Conservation (phyloP, 2,329 filamentous ascomycete species). For the Bipolaris victoriae region DNA sequence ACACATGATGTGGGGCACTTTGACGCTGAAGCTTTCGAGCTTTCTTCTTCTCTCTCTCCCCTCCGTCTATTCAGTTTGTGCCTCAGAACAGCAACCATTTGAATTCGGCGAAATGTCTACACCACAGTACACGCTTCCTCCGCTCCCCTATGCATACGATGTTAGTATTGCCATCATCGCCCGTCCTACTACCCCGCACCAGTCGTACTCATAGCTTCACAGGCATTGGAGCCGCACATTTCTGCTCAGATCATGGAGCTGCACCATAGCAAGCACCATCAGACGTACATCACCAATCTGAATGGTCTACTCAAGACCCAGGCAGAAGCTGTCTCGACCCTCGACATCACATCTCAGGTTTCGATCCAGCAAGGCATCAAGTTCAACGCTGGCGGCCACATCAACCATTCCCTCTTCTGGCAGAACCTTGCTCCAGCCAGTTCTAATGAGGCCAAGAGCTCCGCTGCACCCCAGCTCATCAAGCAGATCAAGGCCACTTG, state of each 20-base stretch:
- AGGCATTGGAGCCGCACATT: constrained; percentile 77
- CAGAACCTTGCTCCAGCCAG: constrained; percentile 73
- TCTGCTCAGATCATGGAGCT: constrained; percentile 81
- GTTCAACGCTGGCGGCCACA: constrained; percentile 90
- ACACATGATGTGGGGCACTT: constrained; percentile 36
- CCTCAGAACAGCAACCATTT: constrained; percentile 44
- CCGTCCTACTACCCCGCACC: neutral
- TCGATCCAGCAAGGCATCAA: constrained; percentile 73
- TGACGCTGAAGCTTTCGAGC: constrained; percentile 11
- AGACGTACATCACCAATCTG: constrained; percentile 77
- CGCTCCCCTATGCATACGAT: constrained; percentile 72
- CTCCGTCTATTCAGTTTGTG: constrained; percentile 18
- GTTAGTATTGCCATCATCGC: constrained; percentile 55
- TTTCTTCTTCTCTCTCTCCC: constrained; percentile 27
- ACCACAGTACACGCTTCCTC: constrained; percentile 65
- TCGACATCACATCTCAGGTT: constrained; percentile 69
- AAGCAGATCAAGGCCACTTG: constrained; percentile 69
- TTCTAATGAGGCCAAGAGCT: constrained; percentile 62
- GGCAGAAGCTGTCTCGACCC: constrained; percentile 59
- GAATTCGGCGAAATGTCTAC: constrained; percentile 46
- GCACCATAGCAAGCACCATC: constrained; percentile 80
- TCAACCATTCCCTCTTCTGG: constrained; percentile 95
- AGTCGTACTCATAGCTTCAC: constrained; percentile 17
- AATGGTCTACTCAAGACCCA: constrained; percentile 70
- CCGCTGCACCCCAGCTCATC: constrained; percentile 62